These are phyloP conservation scores for Populus nigra DNA, from an alignment of 345 rosid genomes.

Conservation along the genomic window DNA sequence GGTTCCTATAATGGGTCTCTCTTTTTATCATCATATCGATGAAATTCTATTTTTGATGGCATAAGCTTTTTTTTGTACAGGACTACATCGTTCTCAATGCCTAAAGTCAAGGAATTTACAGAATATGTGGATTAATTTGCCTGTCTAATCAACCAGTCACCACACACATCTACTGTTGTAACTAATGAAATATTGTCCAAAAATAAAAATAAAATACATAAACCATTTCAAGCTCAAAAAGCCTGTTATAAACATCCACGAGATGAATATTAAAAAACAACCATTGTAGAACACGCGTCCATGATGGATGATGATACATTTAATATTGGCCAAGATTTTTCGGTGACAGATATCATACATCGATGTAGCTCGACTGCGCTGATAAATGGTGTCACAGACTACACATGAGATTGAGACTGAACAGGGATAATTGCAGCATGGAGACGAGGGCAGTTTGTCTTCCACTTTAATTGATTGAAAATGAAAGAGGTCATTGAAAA, in stretches of 20 bases:
- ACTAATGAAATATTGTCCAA: no score
- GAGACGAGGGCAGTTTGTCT: constrained; percentile 18
- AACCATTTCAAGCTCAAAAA: no score
- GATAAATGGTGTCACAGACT: constrained; percentile 14
- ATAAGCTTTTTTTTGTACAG: neutral
- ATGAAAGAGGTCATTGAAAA: neutral
- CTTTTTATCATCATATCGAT: no score
- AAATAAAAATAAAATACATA: no score
- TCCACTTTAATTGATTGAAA: constrained; percentile 19
- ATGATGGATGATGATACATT: no score
- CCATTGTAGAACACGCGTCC: no score
- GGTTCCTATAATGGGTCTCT: no score
- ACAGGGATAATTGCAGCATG: neutral
- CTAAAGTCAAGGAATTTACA: neutral
- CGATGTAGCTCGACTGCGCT: neutral
- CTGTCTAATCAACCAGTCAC: no score
- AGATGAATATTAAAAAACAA: no score
- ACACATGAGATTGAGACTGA: constrained; percentile 8
- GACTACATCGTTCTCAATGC: neutral
- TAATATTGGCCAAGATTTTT: neutral
- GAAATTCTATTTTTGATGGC: neutral
- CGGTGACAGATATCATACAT: neutral
- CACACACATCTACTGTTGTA: no score
- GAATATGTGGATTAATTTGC: no score
- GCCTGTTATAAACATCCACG: no score